These are phyloP conservation scores for Astragalus glycyphyllos DNA, from an alignment of 306 rosid species.

Conservation along the genomic window DNA sequence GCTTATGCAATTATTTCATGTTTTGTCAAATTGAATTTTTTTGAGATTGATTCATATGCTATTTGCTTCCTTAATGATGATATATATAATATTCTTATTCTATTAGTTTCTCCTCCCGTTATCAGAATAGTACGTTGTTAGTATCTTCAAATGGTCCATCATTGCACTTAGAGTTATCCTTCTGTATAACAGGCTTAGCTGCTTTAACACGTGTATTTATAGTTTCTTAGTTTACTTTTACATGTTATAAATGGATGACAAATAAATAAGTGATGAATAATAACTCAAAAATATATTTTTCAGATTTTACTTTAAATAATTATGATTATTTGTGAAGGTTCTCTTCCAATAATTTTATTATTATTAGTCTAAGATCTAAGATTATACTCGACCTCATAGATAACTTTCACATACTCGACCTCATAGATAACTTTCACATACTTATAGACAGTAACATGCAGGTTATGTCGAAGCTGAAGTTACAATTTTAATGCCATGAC, in stretches of 20 bases:
- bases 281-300: not conserved
- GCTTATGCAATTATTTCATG: constrained; percentile 15
- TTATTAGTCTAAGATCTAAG: not conserved
- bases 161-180: too few species aligned
- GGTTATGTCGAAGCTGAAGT: too few species aligned
- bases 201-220: not conserved
- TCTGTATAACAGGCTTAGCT: too few species aligned
- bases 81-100: not conserved
- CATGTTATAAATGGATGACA: not conserved
- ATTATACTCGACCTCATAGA: constrained; percentile 18
- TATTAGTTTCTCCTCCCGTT: not conserved
- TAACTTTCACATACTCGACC: constrained; percentile 12
- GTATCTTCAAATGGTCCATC: too few species aligned
- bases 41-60: constrained; percentile 2
- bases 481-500: too few species aligned
- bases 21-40: constrained; percentile 2
- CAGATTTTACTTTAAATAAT: not conserved
- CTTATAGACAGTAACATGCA: not conserved
- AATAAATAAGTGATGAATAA: not conserved
- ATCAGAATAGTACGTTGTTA: not conserved
- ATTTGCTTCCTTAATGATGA: not conserved
- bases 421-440: constrained; percentile 21
- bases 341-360: not conserved
- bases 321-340: not conserved
- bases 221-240: not conserved